phyloP scores from a whole-genome alignment of 202 grass and related monocot genomes.

The Tripidium arundinaceum region DNA sequence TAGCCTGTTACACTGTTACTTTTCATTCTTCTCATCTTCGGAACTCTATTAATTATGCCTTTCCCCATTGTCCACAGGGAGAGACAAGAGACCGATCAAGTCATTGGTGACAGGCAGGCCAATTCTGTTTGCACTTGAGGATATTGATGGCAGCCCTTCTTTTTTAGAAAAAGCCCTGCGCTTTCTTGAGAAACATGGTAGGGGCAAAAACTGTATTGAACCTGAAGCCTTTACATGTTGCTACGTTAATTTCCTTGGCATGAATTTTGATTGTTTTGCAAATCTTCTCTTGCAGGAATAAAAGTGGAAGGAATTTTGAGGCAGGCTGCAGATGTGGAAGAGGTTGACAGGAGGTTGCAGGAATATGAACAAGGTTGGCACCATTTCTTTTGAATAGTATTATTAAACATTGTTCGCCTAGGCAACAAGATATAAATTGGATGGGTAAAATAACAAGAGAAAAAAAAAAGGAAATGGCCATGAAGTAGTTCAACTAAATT shows the following conservation, averaged over 20 bases:
- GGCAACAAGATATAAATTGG: neutral
- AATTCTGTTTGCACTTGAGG: conserved; percentile 94
- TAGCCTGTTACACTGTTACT: conserved; percentile 32
- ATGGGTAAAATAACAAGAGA: neutral
- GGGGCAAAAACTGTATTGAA: conserved; percentile 19
- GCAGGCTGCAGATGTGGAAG: conserved; percentile 97
- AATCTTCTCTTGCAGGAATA: conserved; percentile 65
- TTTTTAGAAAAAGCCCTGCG: conserved; percentile 94
- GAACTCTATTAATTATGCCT: conserved; percentile 19
- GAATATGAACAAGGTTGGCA: conserved; percentile 95
- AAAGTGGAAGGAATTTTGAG: conserved; percentile 96
- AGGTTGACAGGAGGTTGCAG: conserved; percentile 82
- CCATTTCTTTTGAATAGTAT: conserved; percentile 32
- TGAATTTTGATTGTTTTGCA: conserved; percentile 23
- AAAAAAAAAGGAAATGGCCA: neutral
- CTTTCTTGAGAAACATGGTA: conserved; percentile 98
- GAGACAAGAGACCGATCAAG: conserved; percentile 88
- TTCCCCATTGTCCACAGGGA: conserved; percentile 57
- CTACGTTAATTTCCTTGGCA: conserved; percentile 15
- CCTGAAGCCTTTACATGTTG: conserved; percentile 5
- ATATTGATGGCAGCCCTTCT: conserved; percentile 96
- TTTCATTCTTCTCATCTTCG: conserved; percentile 9
- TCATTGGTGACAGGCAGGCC: conserved; percentile 96
- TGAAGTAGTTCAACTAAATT: conserved; percentile 7
- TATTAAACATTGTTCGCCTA: neutral